These are phyloP conservation scores for Xylaria cubensis DNA, from an alignment of 495 filamentous ascomycete species.

Conservation along the genomic window DNA sequence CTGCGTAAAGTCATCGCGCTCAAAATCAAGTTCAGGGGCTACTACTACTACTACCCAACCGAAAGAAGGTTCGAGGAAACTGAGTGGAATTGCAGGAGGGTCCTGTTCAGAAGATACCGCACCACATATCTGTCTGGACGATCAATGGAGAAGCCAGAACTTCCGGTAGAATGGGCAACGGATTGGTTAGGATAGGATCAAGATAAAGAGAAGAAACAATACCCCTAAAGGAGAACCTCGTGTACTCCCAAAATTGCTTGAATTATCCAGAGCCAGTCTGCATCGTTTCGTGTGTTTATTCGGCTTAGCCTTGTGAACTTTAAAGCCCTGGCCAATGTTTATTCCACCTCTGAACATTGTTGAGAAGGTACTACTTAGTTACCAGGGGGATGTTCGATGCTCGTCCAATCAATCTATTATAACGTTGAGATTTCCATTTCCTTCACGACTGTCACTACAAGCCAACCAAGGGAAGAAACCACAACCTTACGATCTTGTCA, in stretches of 20 bases:
- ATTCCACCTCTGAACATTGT: neutral
- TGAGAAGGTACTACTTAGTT: neutral
- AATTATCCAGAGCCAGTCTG: neutral
- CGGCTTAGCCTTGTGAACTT: neutral
- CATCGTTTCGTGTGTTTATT: neutral
- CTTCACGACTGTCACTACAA: neutral
- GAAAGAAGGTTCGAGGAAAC: neutral
- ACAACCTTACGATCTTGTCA: neutral
- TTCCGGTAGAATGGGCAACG: neutral
- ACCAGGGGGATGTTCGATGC: neutral
- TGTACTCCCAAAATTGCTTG: neutral
- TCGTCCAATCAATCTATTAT: neutral
- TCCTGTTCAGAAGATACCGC: slow-evolving; percentile 15
- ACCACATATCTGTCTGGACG: slow-evolving; percentile 20
- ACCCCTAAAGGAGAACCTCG: neutral
- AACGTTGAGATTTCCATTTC: neutral
- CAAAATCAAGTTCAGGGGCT: neutral
- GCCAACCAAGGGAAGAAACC: neutral
- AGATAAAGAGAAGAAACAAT: neutral
- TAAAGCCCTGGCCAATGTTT: neutral
- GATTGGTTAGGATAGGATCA: neutral
- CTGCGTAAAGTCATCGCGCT: neutral
- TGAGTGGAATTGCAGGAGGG: neutral
- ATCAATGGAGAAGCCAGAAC: neutral
- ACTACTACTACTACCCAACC: neutral